Conservation (phyloP, 257 asterid genomes). For the Knoxia roxburghii region DNA sequence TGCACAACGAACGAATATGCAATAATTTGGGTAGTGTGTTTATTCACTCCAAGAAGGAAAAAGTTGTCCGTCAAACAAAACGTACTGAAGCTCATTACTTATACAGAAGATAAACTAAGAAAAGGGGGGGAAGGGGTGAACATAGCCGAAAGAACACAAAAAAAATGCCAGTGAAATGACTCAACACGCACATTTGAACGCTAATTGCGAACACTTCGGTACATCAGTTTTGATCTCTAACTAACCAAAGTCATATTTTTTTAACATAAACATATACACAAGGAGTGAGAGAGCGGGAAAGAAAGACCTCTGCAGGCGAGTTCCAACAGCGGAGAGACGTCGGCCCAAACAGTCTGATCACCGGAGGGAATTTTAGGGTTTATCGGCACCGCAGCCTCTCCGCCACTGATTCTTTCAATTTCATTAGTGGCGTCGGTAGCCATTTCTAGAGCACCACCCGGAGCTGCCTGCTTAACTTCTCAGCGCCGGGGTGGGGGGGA, state of each 20-base stretch:
- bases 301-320: conserved; percentile 69
- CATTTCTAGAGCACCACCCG: conserved; percentile 10
- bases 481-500: no score
- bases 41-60: neutral
- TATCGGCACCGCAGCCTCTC: conserved; percentile 27
- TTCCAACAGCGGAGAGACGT: conserved; percentile 61
- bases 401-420: conserved; percentile 6
- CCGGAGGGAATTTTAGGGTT: conserved; percentile 63
- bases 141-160: no score
- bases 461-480: neutral
- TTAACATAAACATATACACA: neutral
- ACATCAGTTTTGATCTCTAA: no score
- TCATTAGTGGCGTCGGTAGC: conserved; percentile 11
- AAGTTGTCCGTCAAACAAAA: neutral
- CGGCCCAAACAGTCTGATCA: conserved; percentile 74
- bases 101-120: neutral
- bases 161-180: neutral
- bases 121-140: no score
- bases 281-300: conserved; percentile 12
- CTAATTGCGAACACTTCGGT: neutral
- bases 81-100: neutral
- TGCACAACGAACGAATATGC: neutral
- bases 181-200: neutral
- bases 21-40: neutral
- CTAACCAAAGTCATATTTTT: neutral